Evolutionary conservation across 1,284 basidiomycete genomes (phyloP).

Genomic region (Ganoderma lingzhi): DNA sequence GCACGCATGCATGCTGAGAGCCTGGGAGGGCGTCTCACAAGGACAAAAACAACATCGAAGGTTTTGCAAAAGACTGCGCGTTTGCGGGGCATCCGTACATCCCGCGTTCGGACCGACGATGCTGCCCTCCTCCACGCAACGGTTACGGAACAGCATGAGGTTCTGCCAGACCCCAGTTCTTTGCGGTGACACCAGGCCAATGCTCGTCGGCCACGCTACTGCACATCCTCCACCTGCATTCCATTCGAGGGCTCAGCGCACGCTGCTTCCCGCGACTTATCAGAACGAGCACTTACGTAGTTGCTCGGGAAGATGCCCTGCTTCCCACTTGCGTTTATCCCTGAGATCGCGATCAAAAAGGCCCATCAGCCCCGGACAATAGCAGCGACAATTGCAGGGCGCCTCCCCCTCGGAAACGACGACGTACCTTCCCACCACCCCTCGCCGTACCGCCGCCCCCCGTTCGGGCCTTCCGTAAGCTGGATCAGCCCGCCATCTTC

Average conservation of each 20-base stretch:
- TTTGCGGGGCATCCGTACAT: slow-evolving; percentile 21
- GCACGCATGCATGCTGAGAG: slow-evolving; percentile 2
- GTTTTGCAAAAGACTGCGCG: slow-evolving; percentile 13
- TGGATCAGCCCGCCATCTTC: slow-evolving; percentile 67
- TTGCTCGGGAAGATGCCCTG: slow-evolving; percentile 87
- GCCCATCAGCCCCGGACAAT: slow-evolving; percentile 17
- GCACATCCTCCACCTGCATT: slow-evolving; percentile 28
- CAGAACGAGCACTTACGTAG: slow-evolving; percentile 64
- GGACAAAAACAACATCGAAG: neutral
- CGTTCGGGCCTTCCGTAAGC: slow-evolving; percentile 65
- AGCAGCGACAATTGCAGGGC: neutral
- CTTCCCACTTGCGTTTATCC: slow-evolving; percentile 63
- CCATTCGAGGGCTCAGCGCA: slow-evolving; percentile 2
- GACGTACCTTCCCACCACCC: slow-evolving; percentile 85
- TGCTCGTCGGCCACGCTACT: slow-evolving; percentile 1
- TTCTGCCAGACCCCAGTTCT: neutral
- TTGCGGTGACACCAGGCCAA: neutral
- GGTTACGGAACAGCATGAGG: neutral
- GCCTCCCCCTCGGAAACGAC: neutral
- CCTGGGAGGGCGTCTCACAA: neutral
- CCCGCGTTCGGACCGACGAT: slow-evolving; percentile 10
- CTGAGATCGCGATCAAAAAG: slow-evolving; percentile 47
- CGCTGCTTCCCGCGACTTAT: slow-evolving; percentile 9
- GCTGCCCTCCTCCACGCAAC: slow-evolving; percentile 18
- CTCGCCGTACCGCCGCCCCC: slow-evolving; percentile 71